Evolutionary conservation across 495 filamentous ascomycete genomes (phyloP), one percentile per base, ranked within the genome.

Genomic region (Geopyxis carbonaria): DNA sequence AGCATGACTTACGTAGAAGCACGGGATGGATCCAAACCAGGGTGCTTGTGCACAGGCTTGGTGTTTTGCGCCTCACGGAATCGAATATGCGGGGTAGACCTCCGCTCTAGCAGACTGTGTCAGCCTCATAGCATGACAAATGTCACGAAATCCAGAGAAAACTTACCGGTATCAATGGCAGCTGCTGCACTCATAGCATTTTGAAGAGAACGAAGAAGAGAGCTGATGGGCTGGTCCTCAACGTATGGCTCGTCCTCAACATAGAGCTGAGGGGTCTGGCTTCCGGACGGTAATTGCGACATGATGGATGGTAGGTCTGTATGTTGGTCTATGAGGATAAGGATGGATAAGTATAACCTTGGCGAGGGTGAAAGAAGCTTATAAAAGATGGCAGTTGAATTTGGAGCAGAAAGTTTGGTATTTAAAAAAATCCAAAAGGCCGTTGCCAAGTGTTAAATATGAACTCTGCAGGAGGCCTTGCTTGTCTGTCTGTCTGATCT

Each of bases 81-180:
- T 18, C 49, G 37, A n/a, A 44, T 28, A 24, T 52, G 49, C 21
- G 49, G 49, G 10, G 64, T 65, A 2, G 60, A 45, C 24, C 27
- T 40, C 8, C 48, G 45, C 13, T 51, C 48, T 51, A 20, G 10
- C 20, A n/a, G n/a, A n/a, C n/a, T n/a, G n/a, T n/a, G n/a, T n/a
- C n/a, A n/a, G n/a, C n/a, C n/a, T n/a, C n/a, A n/a, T n/a, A n/a
- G n/a, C n/a, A n/a, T n/a, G n/a, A n/a, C n/a, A n/a, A n/a, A n/a
- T n/a, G n/a, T n/a, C n/a, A 25, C 24, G 2, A 20, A n/a, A 8
- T 7, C n/a, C 5, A 31, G 14, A 40, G 24, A 34, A 23, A 16
- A 7, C 40, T 15, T 48, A 50, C 47, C 47, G n/a, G 40, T 42
- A 34, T 45, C 46, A 15, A 48, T 41, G 16, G 36, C 34, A 34